phyloP scores from a whole-genome alignment of 2,329 filamentous ascomycete genomes.

The Mollisiaceae sp. region DNA sequence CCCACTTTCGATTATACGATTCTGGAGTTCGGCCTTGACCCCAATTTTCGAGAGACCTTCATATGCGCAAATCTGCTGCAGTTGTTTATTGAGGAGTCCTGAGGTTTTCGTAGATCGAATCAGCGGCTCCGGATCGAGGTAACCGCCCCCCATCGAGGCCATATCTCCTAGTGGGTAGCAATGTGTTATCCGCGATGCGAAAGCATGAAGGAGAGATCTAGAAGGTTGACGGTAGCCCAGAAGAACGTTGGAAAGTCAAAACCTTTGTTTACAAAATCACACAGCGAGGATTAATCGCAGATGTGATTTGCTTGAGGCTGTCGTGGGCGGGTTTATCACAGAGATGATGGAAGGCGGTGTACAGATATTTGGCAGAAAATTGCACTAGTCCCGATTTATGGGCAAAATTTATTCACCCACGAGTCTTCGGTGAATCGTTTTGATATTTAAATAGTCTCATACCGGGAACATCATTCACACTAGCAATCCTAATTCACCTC shows the following conservation, averaged over 20 bases:
- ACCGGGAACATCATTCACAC: not conserved
- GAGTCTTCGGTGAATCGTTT: not conserved
- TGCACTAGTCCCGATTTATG: not conserved
- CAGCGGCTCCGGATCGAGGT: slow-evolving; percentile 40
- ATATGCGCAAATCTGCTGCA: slow-evolving; percentile 63
- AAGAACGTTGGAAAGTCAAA: not conserved
- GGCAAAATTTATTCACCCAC: not conserved
- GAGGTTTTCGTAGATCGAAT: slow-evolving; percentile 36
- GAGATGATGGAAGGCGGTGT: not conserved
- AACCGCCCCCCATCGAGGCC: slow-evolving; percentile 42
- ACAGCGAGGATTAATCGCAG: not conserved
- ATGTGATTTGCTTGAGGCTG: not conserved
- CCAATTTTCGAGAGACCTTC: slow-evolving; percentile 80
- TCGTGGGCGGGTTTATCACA: not conserved
- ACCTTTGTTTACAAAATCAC: slow-evolving; percentile 14
- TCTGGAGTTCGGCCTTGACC: slow-evolving; percentile 82
- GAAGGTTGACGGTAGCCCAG: not conserved
- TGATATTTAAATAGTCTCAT: not conserved
- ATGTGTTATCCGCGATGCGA: slow-evolving; percentile 12
- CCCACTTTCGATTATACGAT: slow-evolving; percentile 79
- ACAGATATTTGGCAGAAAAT: slow-evolving; percentile 3
- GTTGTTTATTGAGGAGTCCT: slow-evolving; percentile 39
- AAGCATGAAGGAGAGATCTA: slow-evolving; percentile 23
- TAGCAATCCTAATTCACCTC: not conserved
- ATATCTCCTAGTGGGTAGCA: slow-evolving; percentile 30